These are phyloP conservation scores for Cinnamomum micranthum DNA, from an alignment of 164 flowering plant genomes.

Conservation along the genomic window DNA sequence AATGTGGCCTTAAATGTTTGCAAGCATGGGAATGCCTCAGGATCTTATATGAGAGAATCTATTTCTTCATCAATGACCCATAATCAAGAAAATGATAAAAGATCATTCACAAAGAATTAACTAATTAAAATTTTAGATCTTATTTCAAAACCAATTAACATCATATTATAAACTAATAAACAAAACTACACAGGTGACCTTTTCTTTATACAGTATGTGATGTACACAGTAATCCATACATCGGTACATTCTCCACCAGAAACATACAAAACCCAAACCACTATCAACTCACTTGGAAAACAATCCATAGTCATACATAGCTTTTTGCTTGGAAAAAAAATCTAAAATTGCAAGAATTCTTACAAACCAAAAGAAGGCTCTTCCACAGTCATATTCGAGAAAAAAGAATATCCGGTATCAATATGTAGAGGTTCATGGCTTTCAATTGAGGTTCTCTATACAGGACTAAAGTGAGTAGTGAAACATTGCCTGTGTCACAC, in stretches of 20 bases:
- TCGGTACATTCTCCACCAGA: too few species aligned
- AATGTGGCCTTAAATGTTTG: not conserved
- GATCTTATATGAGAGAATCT: not conserved
- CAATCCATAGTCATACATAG: not conserved
- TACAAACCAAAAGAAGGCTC: not conserved
- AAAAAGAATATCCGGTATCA: not conserved
- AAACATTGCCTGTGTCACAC: not conserved
- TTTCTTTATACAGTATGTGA: not conserved
- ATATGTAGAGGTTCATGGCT: not conserved
- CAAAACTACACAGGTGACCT: not conserved
- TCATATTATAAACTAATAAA: too few species aligned
- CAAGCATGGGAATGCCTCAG: not conserved
- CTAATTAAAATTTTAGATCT: not conserved
- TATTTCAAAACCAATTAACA: not conserved
- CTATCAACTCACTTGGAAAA: not conserved
- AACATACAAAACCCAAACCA: too few species aligned
- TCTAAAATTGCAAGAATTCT: not conserved
- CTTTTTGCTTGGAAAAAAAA: too few species aligned
- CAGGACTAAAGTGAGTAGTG: not conserved
- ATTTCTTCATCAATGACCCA: not conserved
- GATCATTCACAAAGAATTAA: not conserved
- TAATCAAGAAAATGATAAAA: not conserved
- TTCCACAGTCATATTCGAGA: not conserved
- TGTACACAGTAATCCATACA: not conserved
- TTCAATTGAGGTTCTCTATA: not conserved